These are phyloP conservation scores for Ceratobasidium sp. DNA, from an alignment of 1,284 basidiomycete genomes.

Conservation along the genomic window DNA sequence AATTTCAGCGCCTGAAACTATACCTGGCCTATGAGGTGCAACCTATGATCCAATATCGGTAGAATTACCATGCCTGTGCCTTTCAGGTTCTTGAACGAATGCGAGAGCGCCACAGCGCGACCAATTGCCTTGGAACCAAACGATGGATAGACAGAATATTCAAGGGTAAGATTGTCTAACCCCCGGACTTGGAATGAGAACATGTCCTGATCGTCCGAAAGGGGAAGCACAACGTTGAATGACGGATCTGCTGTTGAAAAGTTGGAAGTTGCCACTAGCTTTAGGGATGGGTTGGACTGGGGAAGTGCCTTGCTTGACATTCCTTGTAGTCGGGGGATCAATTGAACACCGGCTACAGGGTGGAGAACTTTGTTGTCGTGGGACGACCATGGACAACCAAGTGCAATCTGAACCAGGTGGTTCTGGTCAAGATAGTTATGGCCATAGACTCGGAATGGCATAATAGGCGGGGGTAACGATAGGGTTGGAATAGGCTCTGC, in stretches of 20 bases:
- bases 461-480: constrained; percentile 96
- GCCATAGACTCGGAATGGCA: constrained; percentile 93
- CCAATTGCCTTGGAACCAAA: constrained; percentile 99
- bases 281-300: constrained; percentile 75
- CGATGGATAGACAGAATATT: constrained; percentile 97
- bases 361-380: constrained; percentile 48
- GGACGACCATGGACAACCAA: constrained; percentile 73
- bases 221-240: constrained; percentile 89
- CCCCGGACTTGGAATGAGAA: constrained; percentile 91
- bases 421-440: constrained; percentile 93
- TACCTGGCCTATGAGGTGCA: constrained; percentile 96
- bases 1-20: constrained; percentile 48
- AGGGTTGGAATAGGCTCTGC: constrained; percentile 94
- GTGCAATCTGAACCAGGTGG: constrained; percentile 87
- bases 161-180: constrained; percentile 82
- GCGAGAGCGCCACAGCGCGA: constrained; percentile 88
- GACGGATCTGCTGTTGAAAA: constrained; percentile 62
- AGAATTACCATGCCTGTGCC: constrained; percentile 68
- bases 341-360: constrained; percentile 52
- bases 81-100: constrained; percentile 67
- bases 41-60: constrained; percentile 91
- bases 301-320: constrained; percentile 40
- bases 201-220: constrained; percentile 82
- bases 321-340: constrained; percentile 62
- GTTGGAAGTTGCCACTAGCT: constrained; percentile 92